A percentile compares a stretch with the other conserved stretches of the same genome.
Evolutionary conservation across 2,329 filamentous ascomycete species (phyloP).

Genomic region (Exophiala viscosa): DNA sequence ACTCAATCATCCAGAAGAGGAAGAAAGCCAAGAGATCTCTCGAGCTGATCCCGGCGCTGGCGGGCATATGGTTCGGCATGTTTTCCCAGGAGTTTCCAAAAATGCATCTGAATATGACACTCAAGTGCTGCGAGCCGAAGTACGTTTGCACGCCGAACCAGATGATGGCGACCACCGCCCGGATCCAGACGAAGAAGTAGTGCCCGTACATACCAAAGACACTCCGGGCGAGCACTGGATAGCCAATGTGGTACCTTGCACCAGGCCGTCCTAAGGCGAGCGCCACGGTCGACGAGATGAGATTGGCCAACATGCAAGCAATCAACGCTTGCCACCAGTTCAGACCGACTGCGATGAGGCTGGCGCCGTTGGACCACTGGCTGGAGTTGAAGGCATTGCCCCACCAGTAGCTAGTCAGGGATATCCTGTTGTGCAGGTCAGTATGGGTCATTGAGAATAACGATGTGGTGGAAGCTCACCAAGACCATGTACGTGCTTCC

Average conservation of each 20-base stretch:
- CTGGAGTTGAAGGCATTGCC: not conserved
- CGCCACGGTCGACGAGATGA: not conserved
- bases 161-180: slow-evolving; percentile 69
- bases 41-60: slow-evolving; percentile 34
- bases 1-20: slow-evolving; percentile 39
- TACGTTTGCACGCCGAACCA: slow-evolving; percentile 40
- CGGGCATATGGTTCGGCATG: slow-evolving; percentile 34
- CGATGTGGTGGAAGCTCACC: slow-evolving; percentile 64
- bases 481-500: slow-evolving; percentile 74
- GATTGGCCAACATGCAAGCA: not conserved
- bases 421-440: not conserved
- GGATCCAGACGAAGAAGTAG: slow-evolving; percentile 82
- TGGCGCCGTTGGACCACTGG: not conserved
- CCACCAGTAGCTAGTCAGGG: not conserved
- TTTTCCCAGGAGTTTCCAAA: slow-evolving; percentile 35
- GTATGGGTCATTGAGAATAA: not conserved
- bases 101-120: slow-evolving; percentile 38
- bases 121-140: slow-evolving; percentile 36
- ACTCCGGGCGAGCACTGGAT: slow-evolving; percentile 69
- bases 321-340: slow-evolving; percentile 61
- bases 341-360: slow-evolving; percentile 60
- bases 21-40: slow-evolving; percentile 37
- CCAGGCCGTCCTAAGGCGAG: slow-evolving; percentile 25
- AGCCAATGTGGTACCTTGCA: slow-evolving; percentile 73
- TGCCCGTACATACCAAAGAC: slow-evolving; percentile 87